Evolutionary conservation across 2,329 filamentous ascomycete genomes (phyloP), one percentile per base, ranked within the genome.

Genomic region (Drechslerella dactyloides): DNA sequence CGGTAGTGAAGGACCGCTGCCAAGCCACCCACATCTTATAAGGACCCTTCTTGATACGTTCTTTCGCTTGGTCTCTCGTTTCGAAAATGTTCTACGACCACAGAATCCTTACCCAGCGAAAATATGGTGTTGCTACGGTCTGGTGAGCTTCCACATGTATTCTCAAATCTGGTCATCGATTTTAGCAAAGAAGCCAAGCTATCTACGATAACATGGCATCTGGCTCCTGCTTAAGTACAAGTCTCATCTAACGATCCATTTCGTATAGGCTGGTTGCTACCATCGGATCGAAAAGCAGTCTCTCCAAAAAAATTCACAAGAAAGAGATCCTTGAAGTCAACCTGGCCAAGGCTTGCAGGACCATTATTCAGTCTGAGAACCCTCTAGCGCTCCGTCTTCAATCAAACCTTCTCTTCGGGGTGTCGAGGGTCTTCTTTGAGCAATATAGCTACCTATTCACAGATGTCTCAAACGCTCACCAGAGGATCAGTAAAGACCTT

Each of bases 61-160:
- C 11, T 10, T 21, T 23, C 46, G 19, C n/a, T 55, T 33, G 27
- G 3, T 3, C 19, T 15, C 30, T 19, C 48, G 5, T 10, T 11
- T 27, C 27, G 5, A 54, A 17, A 33, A 77, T 77, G 76, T 77
- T 77, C 42, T 77, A 76, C 63, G 76, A 75, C n/a, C 74, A 76
- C 21, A 74, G 76, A 52, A 74, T 99, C 69, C 86, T 99, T 62
- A 94, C 88, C 2, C 93, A 86, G 73, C 87, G 87, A 78, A 89
- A 94, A 79, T 90, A 97, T 85, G 94, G 94, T 63, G 90, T 99
- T 65, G 90, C 93, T 13, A 99, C 93, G 1, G 89, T 99, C 70
- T 99, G 94, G 93, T 96, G 83, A 77, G 85, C 3, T 23, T 56
- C 21, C 13, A 17, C 33, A 42, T 15, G 21, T 11, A 13, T 77